phyloP scores from a whole-genome alignment of 805 yeast genomes.

The Saccharomycopsis lassenensis region DNA sequence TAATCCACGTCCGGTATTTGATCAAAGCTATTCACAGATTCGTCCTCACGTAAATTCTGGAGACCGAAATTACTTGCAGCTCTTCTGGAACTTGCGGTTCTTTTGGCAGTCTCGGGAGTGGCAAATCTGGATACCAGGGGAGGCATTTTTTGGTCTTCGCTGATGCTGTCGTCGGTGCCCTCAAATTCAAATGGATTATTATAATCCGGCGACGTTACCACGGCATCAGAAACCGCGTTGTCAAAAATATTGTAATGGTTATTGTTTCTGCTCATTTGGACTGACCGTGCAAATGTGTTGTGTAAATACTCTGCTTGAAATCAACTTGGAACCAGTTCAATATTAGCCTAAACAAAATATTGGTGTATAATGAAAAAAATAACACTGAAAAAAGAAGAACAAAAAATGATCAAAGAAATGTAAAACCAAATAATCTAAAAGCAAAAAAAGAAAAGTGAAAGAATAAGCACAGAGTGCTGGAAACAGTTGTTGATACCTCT shows the following conservation, averaged over 20 bases:
- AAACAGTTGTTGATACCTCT: no score
- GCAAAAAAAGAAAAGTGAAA: neutral
- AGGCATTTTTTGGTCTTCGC: neutral
- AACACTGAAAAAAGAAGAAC: neutral
- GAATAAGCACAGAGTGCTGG: no score
- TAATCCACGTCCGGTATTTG: constrained; percentile 2
- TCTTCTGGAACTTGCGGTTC: no score
- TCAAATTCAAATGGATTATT: constrained; percentile 15
- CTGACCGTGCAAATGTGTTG: neutral
- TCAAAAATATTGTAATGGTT: neutral
- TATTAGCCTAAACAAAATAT: neutral
- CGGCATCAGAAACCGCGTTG: constrained; percentile 1
- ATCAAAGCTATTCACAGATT: constrained; percentile 7
- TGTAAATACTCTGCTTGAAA: neutral
- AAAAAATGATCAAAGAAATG: neutral
- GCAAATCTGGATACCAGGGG: constrained; percentile 2
- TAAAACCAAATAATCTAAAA: neutral
- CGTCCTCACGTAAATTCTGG: constrained; percentile 9
- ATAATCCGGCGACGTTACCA: constrained; percentile 9
- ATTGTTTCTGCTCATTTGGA: neutral
- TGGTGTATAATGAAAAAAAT: neutral
- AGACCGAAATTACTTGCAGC: no score
- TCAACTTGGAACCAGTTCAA: neutral
- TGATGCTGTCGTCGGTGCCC: neutral
- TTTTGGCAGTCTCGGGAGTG: neutral